Evolutionary conservation across 306 rosid species (phyloP), one percentile per base, ranked within the genome.

Genomic region (Aeschynomene evenia): DNA sequence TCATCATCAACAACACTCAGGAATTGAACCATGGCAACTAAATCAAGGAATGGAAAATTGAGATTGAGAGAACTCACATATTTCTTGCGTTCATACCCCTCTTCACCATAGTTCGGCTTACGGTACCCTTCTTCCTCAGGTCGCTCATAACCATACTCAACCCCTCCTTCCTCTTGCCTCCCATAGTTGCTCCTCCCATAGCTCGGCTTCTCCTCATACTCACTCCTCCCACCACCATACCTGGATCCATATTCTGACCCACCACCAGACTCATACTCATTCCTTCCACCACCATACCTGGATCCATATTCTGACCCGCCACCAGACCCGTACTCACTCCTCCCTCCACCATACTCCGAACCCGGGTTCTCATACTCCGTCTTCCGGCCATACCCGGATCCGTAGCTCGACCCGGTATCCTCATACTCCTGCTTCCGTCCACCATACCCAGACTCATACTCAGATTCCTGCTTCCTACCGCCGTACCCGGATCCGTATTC

Each of bases 51-150:
- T 16, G 21, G 43, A 57, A 40, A n/a, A n/a, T n/a, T n/a, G n/a
- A n/a, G 19, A 59, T 40, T 40, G 48, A 67, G 24, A 58, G 21
- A 53, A 62, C 97, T 93, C 77, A 90, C 97, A 65, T 85, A 70
- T 88, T 94, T 87, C 86, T 90, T 88, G 40, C 92, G 96, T 15
- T 85, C 86, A 73, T 85, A 77, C 66, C 87, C 72, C 61, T 85
- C 91, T 56, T 81, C 88, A 13, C 85, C 83, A 5, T 70, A 45
- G 10, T 81, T 62, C 3, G 84, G 85, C 66, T 77, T 79, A 20
- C 73, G 45, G 69, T 80, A 57, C 53, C 36, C 85, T 70, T 79
- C 81, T 18, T 80, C 85, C 71, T 82, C 86, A 7, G 76, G 45
- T 2, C 86, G 62, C 3, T 59, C 71, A 58, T 57, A 65, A 15